Percentiles rank a stretch among this genome's conserved stretches.
These are phyloP conservation scores for Akanthomyces dipterigenus DNA, from an alignment of 2,329 filamentous ascomycete genomes.

Conservation along the genomic window DNA sequence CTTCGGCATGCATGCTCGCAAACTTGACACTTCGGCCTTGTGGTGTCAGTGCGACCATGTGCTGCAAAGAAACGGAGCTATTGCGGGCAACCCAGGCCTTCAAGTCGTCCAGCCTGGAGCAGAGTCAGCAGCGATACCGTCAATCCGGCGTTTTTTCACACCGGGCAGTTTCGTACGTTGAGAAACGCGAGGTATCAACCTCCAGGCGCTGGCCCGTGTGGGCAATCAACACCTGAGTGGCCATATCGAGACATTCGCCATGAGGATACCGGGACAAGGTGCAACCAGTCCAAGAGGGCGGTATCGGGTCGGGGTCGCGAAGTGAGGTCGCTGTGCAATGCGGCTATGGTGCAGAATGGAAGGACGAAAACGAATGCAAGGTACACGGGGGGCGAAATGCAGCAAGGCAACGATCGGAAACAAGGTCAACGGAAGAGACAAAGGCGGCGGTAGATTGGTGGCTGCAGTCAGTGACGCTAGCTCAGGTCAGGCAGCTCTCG, in stretches of 20 bases:
- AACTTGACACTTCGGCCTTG: constrained; percentile 79
- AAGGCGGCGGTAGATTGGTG: constrained; percentile 5
- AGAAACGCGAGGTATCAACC: constrained; percentile 68
- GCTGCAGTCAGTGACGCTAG: constrained; percentile 10
- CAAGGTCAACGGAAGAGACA: neutral
- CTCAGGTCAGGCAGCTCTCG: constrained; percentile 8
- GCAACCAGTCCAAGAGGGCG: constrained; percentile 14
- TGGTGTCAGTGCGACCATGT: constrained; percentile 81
- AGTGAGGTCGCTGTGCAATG: neutral
- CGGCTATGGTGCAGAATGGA: neutral
- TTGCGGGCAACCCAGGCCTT: constrained; percentile 72
- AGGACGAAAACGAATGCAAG: neutral
- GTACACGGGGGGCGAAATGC: neutral
- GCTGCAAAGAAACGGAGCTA: constrained; percentile 65
- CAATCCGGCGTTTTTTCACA: neutral
- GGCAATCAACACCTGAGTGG: constrained; percentile 83
- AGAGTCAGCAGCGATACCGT: constrained; percentile 16
- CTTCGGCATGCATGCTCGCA: constrained; percentile 74
- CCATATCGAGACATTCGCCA: constrained; percentile 62
- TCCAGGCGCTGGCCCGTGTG: constrained; percentile 84
- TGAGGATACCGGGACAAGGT: constrained; percentile 22
- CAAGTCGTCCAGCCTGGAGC: constrained; percentile 69
- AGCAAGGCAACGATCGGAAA: neutral
- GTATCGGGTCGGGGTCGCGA: constrained; percentile 11
- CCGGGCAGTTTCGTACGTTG: constrained; percentile 48